Percentiles rank a stretch among this genome's conserved stretches.
Conservation (phyloP, 2,329 filamentous ascomycete species). For the Trichoderma sp. region DNA sequence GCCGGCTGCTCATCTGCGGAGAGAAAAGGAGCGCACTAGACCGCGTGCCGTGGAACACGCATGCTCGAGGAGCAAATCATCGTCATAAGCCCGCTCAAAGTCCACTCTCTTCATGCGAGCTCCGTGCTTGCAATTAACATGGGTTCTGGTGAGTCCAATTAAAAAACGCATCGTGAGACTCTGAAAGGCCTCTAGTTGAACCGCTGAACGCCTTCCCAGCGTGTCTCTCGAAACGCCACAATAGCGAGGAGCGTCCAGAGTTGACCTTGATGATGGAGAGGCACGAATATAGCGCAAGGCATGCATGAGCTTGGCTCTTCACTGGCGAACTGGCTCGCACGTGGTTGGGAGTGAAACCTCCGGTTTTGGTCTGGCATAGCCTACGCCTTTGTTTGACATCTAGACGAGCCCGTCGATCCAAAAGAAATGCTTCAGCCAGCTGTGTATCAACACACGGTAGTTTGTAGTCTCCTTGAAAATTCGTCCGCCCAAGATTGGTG, state of each 20-base stretch:
- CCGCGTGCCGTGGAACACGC: conserved; percentile 3
- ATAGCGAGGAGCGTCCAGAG: not conserved
- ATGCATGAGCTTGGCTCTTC: not conserved
- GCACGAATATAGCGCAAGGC: not conserved
- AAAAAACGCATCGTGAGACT: conserved; percentile 21
- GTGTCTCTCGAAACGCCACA: not conserved
- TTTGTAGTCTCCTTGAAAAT: not conserved
- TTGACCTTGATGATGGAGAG: not conserved
- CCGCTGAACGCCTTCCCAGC: not conserved
- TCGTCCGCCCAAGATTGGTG: not conserved
- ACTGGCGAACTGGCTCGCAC: not conserved
- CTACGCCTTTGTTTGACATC: not conserved
- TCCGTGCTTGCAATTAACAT: conserved; percentile 20
- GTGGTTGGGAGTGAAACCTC: not conserved
- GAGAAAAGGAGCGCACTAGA: conserved; percentile 12
- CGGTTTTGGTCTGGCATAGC: not conserved
- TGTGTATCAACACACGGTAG: not conserved
- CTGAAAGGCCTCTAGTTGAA: not conserved
- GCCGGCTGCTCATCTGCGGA: conserved; percentile 17
- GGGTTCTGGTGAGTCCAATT: conserved; percentile 13
- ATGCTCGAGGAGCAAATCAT: conserved; percentile 3
- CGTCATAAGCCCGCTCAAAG: not conserved
- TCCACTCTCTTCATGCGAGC: conserved; percentile 6
- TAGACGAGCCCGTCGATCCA: not conserved
- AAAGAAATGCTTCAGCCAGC: not conserved